phyloP scores from a whole-genome alignment of 2,329 filamentous ascomycete species.

The Penicillium olsonii region DNA sequence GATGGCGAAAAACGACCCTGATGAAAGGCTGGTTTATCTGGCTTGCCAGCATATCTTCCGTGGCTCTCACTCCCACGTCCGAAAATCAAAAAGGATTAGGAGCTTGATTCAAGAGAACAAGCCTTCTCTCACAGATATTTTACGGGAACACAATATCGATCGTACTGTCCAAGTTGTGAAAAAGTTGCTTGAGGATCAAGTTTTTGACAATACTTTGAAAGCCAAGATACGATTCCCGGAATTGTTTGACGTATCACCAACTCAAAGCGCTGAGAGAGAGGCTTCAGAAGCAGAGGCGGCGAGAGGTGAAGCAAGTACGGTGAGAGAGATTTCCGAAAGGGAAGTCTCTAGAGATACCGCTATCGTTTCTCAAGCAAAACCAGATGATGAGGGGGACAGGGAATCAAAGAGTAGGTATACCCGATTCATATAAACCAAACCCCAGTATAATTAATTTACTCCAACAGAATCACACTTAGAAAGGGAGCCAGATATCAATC shows the following conservation, averaged over 20 bases:
- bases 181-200: constrained; percentile 1
- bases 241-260: constrained; percentile 9
- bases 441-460: too few species aligned
- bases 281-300: constrained; percentile 9
- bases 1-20: constrained; percentile 3
- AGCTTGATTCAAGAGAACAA: constrained; percentile 3
- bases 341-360: background rate
- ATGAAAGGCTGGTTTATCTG: constrained; percentile 6
- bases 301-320: constrained; percentile 5
- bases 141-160: constrained; percentile 7
- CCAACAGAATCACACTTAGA: too few species aligned
- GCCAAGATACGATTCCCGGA: constrained; percentile 8
- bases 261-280: constrained; percentile 8
- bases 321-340: constrained; percentile 2
- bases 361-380: constrained; percentile 1
- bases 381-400: too few species aligned
- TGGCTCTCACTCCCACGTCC: constrained; percentile 2
- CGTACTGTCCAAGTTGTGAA: constrained; percentile 6
- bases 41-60: constrained; percentile 4
- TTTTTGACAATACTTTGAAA: constrained; percentile 8
- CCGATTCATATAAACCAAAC: too few species aligned
- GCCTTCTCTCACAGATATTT: background rate
- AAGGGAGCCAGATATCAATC: too few species aligned
- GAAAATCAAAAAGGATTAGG: constrained; percentile 8
- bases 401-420: too few species aligned